Percentiles rank a stretch among this genome's conserved stretches.
phyloP scores from a whole-genome alignment of 345 rosid genomes.

The Pistacia vera region DNA sequence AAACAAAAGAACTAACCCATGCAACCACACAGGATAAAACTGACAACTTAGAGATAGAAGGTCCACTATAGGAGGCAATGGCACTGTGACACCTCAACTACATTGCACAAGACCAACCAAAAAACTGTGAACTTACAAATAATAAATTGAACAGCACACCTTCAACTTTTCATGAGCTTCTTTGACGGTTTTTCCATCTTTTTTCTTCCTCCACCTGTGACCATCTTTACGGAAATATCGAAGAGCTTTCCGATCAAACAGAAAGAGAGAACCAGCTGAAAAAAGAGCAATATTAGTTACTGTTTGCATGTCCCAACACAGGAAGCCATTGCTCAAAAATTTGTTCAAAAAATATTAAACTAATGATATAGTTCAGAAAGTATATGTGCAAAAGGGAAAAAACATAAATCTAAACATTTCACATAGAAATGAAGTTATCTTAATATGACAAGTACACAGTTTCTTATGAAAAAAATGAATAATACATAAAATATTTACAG shows the following conservation, averaged over 20 bases:
- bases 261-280: constrained; percentile 84
- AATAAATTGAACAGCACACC: constrained; percentile 63
- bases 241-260: constrained; percentile 84
- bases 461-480: not conserved
- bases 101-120: constrained; percentile 20
- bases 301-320: not conserved
- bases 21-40: not conserved
- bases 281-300: constrained; percentile 27
- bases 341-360: not conserved
- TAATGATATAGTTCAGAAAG: not conserved
- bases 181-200: constrained; percentile 90
- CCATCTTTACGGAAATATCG: constrained; percentile 92
- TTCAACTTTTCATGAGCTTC: constrained; percentile 99
- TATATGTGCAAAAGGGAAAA: not conserved
- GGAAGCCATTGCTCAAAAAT: constrained; percentile 12
- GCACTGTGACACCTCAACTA: constrained; percentile 8
- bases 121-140: constrained; percentile 49
- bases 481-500: not conserved
- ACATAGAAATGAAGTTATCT: not conserved
- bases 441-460: not conserved
- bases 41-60: not conserved
- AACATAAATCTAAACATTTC: too few relatives aligned
- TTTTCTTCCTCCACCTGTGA: constrained; percentile 94
- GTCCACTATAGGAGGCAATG: constrained; percentile 8
- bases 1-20: not conserved